Conservation (phyloP, 345 rosid species). For the Gossypium herbaceum region DNA sequence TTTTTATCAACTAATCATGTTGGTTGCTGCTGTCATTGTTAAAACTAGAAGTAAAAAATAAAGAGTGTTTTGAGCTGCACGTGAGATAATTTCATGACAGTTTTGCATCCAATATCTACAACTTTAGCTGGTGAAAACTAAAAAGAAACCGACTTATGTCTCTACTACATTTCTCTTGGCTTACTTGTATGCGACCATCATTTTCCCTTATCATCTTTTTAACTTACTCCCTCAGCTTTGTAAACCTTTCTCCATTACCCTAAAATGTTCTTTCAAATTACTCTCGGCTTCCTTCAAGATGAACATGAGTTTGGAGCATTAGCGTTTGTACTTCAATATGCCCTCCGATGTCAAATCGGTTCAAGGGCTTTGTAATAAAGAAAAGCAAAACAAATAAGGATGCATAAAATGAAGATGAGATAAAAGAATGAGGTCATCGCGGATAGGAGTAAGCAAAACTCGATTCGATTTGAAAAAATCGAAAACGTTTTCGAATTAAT, state of each 20-base stretch:
- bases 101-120: not conserved
- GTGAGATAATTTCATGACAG: not conserved
- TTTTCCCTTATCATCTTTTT: not conserved
- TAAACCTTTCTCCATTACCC: not conserved
- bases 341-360: too few relatives aligned
- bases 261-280: too few relatives aligned
- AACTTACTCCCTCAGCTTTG: not conserved
- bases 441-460: fast-evolving
- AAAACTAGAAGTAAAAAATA: not conserved
- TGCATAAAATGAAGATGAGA: too few relatives aligned
- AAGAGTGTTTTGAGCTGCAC: not conserved
- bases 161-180: not conserved
- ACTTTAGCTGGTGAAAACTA: not conserved
- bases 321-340: too few relatives aligned
- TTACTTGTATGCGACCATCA: not conserved
- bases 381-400: too few relatives aligned
- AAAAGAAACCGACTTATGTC: not conserved
- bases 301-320: too few relatives aligned
- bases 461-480: too few relatives aligned
- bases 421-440: too few relatives aligned
- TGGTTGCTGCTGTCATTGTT: not conserved
- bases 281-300: too few relatives aligned
- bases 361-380: too few relatives aligned
- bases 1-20: not conserved
- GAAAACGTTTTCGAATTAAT: too few relatives aligned